A percentile compares a stretch with the other conserved stretches of the same genome.
Evolutionary conservation across 139 green algal species (phyloP).

Genomic region (Chlamydomonas sphaeroides): DNA sequence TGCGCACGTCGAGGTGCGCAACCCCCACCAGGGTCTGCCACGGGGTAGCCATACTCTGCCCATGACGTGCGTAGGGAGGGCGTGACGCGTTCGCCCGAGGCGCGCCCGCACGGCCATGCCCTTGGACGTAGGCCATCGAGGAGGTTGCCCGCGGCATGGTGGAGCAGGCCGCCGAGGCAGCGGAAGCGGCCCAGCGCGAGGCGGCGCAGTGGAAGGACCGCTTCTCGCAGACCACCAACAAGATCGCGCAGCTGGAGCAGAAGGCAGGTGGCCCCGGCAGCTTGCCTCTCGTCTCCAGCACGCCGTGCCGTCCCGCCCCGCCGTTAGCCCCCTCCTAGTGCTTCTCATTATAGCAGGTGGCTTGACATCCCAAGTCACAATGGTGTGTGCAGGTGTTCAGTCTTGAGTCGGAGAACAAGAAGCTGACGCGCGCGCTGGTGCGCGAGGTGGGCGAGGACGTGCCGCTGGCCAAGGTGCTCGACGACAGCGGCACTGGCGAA

Average conservation of each 20-base stretch:
- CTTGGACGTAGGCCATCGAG: conserved; percentile 53
- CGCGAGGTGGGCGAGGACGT: conserved; percentile 75
- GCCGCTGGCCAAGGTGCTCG: conserved; percentile 64
- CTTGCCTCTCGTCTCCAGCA: no score
- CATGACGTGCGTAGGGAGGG: no score
- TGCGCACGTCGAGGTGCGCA: no score
- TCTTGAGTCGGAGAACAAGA: conserved; percentile 67
- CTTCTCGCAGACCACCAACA: conserved; percentile 60
- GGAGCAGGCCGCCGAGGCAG: conserved; percentile 53
- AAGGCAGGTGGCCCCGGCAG: conserved; percentile 43
- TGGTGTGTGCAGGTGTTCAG: conserved; percentile 61
- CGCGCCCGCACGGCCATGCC: neutral
- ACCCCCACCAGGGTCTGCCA: no score
- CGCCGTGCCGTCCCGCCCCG: no score
- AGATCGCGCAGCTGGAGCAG: conserved; percentile 63
- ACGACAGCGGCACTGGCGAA: conserved; percentile 45
- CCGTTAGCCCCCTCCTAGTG: no score
- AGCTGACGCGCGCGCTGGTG: conserved; percentile 62
- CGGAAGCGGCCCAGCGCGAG: conserved; percentile 47
- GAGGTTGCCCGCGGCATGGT: conserved; percentile 50
- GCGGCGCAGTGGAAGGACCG: conserved; percentile 58
- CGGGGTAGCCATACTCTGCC: no score
- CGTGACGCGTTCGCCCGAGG: no score
- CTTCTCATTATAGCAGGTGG: no score
- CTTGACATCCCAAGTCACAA: no score